A percentile compares a stretch with the other conserved stretches of the same genome.
Evolutionary conservation across 768 basidiomycete species (phyloP).

Genomic region (Rhizopogon vesiculosus): DNA sequence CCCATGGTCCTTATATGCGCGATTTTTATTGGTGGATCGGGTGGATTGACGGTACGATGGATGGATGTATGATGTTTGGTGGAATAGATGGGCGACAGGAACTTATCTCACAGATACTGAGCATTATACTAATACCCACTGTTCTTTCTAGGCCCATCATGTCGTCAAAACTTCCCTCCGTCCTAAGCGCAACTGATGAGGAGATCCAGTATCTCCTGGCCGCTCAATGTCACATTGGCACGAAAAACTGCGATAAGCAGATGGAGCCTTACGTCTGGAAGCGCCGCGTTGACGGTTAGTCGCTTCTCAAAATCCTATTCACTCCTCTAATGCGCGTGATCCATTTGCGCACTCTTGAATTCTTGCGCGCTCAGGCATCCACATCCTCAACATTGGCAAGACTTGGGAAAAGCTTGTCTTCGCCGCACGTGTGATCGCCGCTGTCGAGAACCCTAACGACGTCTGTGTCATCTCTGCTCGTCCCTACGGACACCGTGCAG

Average conservation of each 20-base stretch:
- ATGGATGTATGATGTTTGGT: conserved; percentile 27
- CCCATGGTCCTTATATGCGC: conserved; percentile 1
- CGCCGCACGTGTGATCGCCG: conserved; percentile 95
- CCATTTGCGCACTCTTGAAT: not conserved
- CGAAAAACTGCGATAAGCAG: conserved; percentile 99
- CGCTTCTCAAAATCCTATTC: not conserved
- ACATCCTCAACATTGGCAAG: conserved; percentile 98
- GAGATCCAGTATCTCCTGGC: conserved; percentile 94
- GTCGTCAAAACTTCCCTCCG: conserved; percentile 91
- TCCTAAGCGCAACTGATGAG: conserved; percentile 93
- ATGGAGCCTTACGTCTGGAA: conserved; percentile 99
- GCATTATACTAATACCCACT: not conserved
- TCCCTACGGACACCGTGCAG: conserved; percentile 98
- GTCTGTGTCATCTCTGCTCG: conserved; percentile 98
- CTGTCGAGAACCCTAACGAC: conserved; percentile 97
- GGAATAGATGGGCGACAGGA: conserved; percentile 22
- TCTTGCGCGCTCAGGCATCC: conserved; percentile 60
- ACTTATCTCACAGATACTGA: conserved; percentile 18
- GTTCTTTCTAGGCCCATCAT: conserved; percentile 27
- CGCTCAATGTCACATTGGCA: conserved; percentile 95
- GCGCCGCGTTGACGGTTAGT: conserved; percentile 88
- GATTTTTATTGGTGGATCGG: conserved; percentile 7
- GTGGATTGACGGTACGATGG: conserved; percentile 25
- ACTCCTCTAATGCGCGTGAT: conserved; percentile 10
- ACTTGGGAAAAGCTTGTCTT: conserved; percentile 99